Conservation (phyloP, 2,329 filamentous ascomycete genomes). For the Cryphonectria nitschkei region DNA sequence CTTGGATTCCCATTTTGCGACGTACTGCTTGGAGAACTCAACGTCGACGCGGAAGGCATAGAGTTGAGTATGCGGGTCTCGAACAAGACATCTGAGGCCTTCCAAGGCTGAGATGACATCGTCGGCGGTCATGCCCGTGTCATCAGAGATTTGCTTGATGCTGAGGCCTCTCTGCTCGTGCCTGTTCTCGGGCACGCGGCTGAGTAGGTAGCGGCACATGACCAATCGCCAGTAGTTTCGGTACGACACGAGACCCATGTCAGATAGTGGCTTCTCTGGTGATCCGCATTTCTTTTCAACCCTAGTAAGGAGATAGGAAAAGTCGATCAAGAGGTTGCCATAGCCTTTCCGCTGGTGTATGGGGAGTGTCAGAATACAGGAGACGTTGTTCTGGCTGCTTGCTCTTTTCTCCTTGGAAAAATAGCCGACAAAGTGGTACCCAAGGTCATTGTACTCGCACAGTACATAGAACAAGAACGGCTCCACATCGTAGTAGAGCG, state of each 20-base stretch:
- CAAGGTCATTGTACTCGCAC: slow-evolving; percentile 87
- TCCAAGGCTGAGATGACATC: slow-evolving; percentile 95
- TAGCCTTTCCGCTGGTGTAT: slow-evolving; percentile 98
- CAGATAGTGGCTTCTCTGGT: slow-evolving; percentile 94
- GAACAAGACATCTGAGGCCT: slow-evolving; percentile 83
- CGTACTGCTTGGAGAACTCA: slow-evolving; percentile 83
- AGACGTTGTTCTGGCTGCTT: slow-evolving; percentile 95
- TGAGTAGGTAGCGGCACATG: slow-evolving; percentile 80
- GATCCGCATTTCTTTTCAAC: slow-evolving; percentile 94
- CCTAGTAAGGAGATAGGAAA: slow-evolving; percentile 93
- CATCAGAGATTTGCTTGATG: slow-evolving; percentile 74
- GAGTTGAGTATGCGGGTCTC: slow-evolving; percentile 83
- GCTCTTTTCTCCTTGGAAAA: slow-evolving; percentile 98
- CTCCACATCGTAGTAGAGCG: slow-evolving; percentile 96
- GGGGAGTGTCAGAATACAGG: slow-evolving; percentile 92
- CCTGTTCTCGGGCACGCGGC: slow-evolving; percentile 49
- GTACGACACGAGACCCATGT: slow-evolving; percentile 97
- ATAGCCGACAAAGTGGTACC: slow-evolving; percentile 98
- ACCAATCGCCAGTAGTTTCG: slow-evolving; percentile 95
- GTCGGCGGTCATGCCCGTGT: slow-evolving; percentile 93
- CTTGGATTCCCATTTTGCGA: slow-evolving; percentile 86
- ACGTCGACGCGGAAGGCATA: slow-evolving; percentile 91
- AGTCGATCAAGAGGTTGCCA: slow-evolving; percentile 94
- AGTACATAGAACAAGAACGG: slow-evolving; percentile 97
- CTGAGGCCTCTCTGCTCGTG: slow-evolving; percentile 55